Evolutionary conservation across 164 flowering plant species (phyloP).

Genomic region (Sedum album): DNA sequence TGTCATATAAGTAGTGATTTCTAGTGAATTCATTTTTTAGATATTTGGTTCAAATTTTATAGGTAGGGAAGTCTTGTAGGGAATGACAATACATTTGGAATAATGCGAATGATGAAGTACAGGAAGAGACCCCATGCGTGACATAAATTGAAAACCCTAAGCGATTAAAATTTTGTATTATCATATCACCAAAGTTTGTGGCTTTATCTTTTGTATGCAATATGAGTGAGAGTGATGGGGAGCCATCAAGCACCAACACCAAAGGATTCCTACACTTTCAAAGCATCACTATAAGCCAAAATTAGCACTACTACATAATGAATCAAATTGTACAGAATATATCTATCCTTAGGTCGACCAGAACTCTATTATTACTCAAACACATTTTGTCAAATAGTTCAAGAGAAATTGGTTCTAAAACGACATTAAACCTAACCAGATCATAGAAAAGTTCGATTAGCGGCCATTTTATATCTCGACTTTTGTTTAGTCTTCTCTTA

Average conservation of each 20-base stretch:
- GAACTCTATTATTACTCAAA: background rate
- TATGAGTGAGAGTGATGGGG: constrained; percentile 6
- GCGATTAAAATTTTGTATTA: constrained; percentile 3
- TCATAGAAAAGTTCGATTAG: background rate
- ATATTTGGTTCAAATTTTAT: too few relatives aligned
- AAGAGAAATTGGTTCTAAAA: background rate
- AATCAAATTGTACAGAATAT: background rate
- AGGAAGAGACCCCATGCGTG: constrained; percentile 2
- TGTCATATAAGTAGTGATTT: too few relatives aligned
- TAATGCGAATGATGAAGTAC: background rate
- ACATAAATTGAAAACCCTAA: background rate
- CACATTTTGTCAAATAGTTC: background rate
- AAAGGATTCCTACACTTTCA: background rate
- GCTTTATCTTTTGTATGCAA: constrained; percentile 2
- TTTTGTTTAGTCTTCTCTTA: constrained; percentile 1
- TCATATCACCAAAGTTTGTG: constrained; percentile 5
- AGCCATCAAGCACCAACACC: constrained; percentile 7
- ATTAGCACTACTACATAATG: background rate
- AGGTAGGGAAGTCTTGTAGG: background rate
- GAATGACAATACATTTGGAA: constrained; percentile 5
- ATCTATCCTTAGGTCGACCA: background rate
- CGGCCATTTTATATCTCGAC: background rate
- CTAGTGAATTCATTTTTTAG: background rate
- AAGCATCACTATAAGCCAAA: constrained; percentile 3
- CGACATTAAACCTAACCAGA: background rate